These are phyloP conservation scores for Tylopilus sp. DNA, from an alignment of 768 basidiomycete species.

Conservation along the genomic window DNA sequence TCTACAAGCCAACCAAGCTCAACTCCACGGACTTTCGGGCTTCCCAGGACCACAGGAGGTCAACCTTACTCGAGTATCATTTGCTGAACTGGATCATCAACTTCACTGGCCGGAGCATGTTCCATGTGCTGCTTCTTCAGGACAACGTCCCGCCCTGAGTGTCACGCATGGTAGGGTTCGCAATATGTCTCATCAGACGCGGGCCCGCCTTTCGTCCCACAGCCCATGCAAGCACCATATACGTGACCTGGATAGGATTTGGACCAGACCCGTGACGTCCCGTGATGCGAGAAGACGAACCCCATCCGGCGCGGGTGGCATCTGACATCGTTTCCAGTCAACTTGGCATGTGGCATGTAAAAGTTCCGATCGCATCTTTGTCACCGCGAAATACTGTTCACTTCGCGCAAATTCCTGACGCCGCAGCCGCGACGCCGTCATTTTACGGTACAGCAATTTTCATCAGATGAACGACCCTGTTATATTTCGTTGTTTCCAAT, in stretches of 20 bases:
- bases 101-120: slow-evolving; percentile 7
- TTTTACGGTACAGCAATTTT: slow-evolving; percentile 10
- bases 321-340: slow-evolving; percentile 14
- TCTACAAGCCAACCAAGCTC: slow-evolving; percentile 1
- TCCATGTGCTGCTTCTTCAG: slow-evolving; percentile 2
- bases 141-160: background rate
- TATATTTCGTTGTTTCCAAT: background rate
- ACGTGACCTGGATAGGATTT: slow-evolving; percentile 21
- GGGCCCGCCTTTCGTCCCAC: slow-evolving; percentile 13
- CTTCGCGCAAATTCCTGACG: background rate
- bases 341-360: slow-evolving; percentile 9
- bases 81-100: slow-evolving; percentile 6
- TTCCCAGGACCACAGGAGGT: slow-evolving; percentile 23
- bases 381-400: slow-evolving; percentile 4
- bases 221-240: slow-evolving; percentile 20
- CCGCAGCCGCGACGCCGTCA: background rate
- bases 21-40: slow-evolving; percentile 26
- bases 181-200: slow-evolving; percentile 11
- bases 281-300: slow-evolving; percentile 30
- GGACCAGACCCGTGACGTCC: slow-evolving; percentile 21
- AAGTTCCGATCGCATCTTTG: slow-evolving; percentile 2
- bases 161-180: slow-evolving; percentile 8
- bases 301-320: slow-evolving; percentile 32
- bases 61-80: background rate
- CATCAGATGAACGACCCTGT: slow-evolving; percentile 16